Conservation (phyloP, 768 basidiomycete genomes). For the Jaapia argillacea region DNA sequence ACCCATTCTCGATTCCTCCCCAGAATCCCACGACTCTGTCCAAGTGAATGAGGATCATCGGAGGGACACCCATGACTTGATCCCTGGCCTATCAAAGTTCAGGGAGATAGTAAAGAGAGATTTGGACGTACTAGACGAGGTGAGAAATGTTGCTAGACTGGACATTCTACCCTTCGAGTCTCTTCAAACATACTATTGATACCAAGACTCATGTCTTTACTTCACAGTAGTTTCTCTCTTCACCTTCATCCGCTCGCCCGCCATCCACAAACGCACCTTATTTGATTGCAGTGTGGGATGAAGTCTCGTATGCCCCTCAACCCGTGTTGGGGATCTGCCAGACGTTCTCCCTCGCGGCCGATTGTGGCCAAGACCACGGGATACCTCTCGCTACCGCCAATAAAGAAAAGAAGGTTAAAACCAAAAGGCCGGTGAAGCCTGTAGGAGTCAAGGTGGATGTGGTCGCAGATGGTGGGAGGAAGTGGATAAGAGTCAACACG, state of each 20-base stretch:
- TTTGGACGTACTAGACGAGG: conserved; percentile 30
- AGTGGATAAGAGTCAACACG: conserved; percentile 88
- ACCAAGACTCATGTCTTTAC: not conserved
- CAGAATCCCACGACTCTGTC: no score
- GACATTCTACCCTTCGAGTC: conserved; percentile 5
- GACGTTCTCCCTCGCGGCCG: no score
- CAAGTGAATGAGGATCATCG: no score
- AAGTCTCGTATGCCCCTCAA: conserved; percentile 49
- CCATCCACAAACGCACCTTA: conserved; percentile 75
- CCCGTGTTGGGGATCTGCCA: conserved; percentile 47
- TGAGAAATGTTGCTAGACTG: conserved; percentile 8
- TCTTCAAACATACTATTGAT: conserved; percentile 2
- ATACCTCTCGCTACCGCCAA: no score
- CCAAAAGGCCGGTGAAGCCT: conserved; percentile 6
- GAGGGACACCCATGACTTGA: no score
- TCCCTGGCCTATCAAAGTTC: conserved; percentile 8
- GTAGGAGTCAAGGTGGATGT: conserved; percentile 68
- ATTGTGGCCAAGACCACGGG: conserved; percentile 5
- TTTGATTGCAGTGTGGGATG: conserved; percentile 74
- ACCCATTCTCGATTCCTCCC: no score
- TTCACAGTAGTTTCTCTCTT: conserved; percentile 53
- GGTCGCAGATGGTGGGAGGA: conserved; percentile 60
- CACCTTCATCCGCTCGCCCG: conserved; percentile 32
- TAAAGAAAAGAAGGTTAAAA: conserved; percentile 5
- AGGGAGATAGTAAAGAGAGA: conserved; percentile 34